Base-by-base conservation (phyloP, 148 eudicot species). In the Silene uniflora region DNA sequence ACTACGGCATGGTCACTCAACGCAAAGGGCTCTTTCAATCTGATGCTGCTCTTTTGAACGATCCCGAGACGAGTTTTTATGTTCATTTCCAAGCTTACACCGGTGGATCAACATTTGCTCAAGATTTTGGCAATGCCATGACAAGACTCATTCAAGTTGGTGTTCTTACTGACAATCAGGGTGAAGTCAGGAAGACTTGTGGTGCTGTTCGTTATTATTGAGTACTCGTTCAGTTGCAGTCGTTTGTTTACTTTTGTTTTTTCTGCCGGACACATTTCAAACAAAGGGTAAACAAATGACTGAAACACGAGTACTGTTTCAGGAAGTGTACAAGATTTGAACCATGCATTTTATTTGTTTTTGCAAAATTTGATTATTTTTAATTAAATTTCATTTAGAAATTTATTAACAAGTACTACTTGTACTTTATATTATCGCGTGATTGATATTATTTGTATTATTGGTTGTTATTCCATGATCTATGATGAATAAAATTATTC, bases 41-140 rank as follows among this genome's bases (percentile, higher is more conserved):
- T 6, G 93, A 89, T 58, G 75, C 88, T 0, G 86, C 87, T 18
- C 86, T 89, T 69, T 81, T 89, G 22, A 55, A 21, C 2, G 82
- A 89, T 59, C 1, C 1, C 3, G 67, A 74, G 25, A 84, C 93
- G 1, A 74, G 54, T 2, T 62, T 24, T 3, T 88, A 86, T 18
- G 77, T 89, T 1, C n/a, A 77, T 23, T 29, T 23, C 19, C 89
- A 86, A 55, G 82, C 70, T 0, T 3, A 52, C 2, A 4, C 82
- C 3, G 8, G 21, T 17, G 84, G 83, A 1, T 59, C 80, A 0
- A 78, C 81, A 11, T 89, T 88, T 81, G 73, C 72, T 1, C 22
- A 72, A 7, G 93, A 81, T 73, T 84, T 84, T 24, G 82, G 75
- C 2, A 16, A 24, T 11, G 79, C 84, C 0, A 84, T 84, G 84